These are phyloP conservation scores for Suhomyces guaymorum DNA, from an alignment of 1,139 yeast genomes.

Conservation along the genomic window DNA sequence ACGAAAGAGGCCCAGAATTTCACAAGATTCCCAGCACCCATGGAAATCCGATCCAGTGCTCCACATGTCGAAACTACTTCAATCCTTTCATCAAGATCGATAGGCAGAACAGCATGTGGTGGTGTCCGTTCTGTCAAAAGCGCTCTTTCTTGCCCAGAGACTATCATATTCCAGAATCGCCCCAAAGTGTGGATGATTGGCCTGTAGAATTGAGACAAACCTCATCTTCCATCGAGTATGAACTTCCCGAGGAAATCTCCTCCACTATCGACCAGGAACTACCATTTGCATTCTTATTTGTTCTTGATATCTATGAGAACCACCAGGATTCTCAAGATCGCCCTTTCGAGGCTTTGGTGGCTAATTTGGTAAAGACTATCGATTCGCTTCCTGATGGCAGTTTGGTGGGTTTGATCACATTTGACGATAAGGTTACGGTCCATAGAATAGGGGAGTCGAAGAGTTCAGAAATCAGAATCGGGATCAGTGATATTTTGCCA, in stretches of 20 bases:
- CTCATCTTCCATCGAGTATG: conserved; percentile 30
- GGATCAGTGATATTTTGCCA: no score
- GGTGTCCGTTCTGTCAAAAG: conserved; percentile 42
- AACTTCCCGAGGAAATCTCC: conserved; percentile 27
- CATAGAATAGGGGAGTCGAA: conserved; percentile 20
- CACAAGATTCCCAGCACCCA: conserved; percentile 5
- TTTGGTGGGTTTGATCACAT: conserved; percentile 30
- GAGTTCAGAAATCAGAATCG: no score
- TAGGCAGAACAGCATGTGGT: conserved; percentile 36
- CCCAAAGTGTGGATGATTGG: conserved; percentile 22
- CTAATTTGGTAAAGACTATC: conserved; percentile 20
- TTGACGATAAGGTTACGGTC: conserved; percentile 29
- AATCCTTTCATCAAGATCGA: conserved; percentile 36
- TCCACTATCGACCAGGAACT: conserved; percentile 7
- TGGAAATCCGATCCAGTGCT: conserved; percentile 24
- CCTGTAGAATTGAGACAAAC: conserved; percentile 30
- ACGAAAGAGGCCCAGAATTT: conserved; percentile 8
- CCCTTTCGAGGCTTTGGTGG: conserved; percentile 23
- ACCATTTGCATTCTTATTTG: conserved; percentile 23
- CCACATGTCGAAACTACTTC: conserved; percentile 29
- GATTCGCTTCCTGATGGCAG: conserved; percentile 24
- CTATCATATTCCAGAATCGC: conserved; percentile 20
- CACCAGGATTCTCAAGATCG: conserved; percentile 23
- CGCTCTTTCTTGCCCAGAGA: conserved; percentile 25
- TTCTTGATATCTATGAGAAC: conserved; percentile 36